Base-by-base conservation (phyloP, 2,329 filamentous ascomycete genomes). In the Calonectria honghensis region DNA sequence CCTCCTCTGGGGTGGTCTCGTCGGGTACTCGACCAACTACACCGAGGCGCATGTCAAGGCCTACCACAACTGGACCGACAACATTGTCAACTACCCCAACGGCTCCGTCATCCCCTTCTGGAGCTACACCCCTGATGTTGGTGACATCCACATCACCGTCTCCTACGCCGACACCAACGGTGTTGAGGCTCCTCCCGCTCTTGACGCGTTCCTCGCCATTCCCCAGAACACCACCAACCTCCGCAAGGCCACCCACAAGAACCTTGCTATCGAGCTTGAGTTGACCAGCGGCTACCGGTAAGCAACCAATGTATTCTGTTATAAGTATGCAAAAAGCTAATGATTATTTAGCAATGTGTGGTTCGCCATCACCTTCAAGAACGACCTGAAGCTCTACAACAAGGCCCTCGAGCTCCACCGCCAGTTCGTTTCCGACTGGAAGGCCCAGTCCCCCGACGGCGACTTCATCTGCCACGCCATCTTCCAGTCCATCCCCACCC, bases 401-500 rank as follows among this genome's bases (percentile, higher is more conserved):
- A 83, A 82, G 70, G 79, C 82, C 6, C 80, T 81, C 35, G 75
- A 79, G 18, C 81, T 79, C 61, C 79, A 83, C 70, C 72, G 76
- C 9, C 78, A 80, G 13, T 79, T 82, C 37, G 78, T 80, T 29
- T 66, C 68, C 7, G 79, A 79, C 31, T 80, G 85, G 41, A 59
- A 81, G n/a, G 78, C 70, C 7, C 76, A 77, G 10, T 78, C 81
- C 13, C 76, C 81, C 2, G 75, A 79, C 10, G 76, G 79, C 9
- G 74, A 76, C n/a, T 74, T 84, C 31, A 73, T 79, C 41, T 76
- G 81, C 1, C 76, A 82, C n/a, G 76, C 78, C 48, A 79, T 81
- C 74, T 83, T 83, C 77, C 84, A 85, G 73, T 82, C 83, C 31
- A 72, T 85, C 18, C 81, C 82, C 13, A 75, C 78, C 24, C 71